Evolutionary conservation across 176 grass and related monocot genomes (phyloP).

Genomic region (Zea luxurians): DNA sequence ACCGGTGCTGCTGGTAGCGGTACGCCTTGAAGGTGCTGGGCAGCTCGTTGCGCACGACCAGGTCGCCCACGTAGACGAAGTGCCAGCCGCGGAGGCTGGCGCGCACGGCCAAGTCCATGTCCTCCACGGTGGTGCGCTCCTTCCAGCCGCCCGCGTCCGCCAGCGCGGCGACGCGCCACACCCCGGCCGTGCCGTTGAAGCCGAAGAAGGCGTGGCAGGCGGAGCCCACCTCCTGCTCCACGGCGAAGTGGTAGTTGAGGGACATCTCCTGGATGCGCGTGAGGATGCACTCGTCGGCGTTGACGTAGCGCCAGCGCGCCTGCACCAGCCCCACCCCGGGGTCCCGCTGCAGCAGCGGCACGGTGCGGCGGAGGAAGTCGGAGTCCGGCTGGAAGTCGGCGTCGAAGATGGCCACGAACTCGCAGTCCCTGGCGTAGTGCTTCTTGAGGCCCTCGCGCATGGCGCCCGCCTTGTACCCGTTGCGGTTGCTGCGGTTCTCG

Average conservation of each 20-base stretch:
- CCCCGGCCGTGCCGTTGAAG: conserved; percentile 85
- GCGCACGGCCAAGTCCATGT: conserved; percentile 90
- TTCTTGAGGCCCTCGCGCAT: conserved; percentile 82
- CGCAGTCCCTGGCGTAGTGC: conserved; percentile 57
- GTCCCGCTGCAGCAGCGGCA: conserved; percentile 56
- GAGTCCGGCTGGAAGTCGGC: conserved; percentile 81
- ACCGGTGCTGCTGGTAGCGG: conserved; percentile 75
- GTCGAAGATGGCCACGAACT: conserved; percentile 76
- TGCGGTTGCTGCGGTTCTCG: conserved; percentile 73
- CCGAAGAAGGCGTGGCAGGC: conserved; percentile 80
- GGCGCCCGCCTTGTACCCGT: conserved; percentile 88
- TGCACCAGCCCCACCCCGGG: conserved; percentile 64
- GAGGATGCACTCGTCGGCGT: conserved; percentile 71
- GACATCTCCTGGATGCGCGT: conserved; percentile 94
- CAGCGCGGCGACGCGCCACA: conserved; percentile 67
- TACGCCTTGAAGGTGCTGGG: conserved; percentile 76
- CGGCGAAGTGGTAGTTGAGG: conserved; percentile 83
- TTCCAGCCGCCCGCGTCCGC: conserved; percentile 80
- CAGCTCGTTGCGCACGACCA: conserved; percentile 71
- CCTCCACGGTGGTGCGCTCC: conserved; percentile 89
- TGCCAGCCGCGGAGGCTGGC: conserved; percentile 72
- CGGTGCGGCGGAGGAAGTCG: conserved; percentile 63
- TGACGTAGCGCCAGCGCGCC: conserved; percentile 73
- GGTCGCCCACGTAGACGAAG: conserved; percentile 62
- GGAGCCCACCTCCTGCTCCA: conserved; percentile 82